phyloP scores from a whole-genome alignment of 495 filamentous ascomycete species.

The Lophium mytilinum region DNA sequence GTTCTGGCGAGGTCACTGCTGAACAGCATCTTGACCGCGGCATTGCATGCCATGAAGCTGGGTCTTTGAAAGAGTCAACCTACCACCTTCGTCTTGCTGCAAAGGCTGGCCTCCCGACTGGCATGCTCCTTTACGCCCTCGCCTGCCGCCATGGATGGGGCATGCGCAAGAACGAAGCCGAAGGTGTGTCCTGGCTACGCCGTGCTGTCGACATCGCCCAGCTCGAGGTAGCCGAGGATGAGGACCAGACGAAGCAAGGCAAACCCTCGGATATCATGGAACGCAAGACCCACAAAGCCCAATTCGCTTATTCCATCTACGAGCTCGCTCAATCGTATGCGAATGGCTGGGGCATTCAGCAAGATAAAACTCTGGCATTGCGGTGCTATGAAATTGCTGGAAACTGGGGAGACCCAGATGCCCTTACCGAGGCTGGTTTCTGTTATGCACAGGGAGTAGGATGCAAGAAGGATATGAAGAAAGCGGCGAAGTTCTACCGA shows the following conservation, averaged over 20 bases:
- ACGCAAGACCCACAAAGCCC: slow-evolving; percentile 71
- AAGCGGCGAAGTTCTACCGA: slow-evolving; percentile 84
- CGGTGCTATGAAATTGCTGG: slow-evolving; percentile 95
- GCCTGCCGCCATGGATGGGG: slow-evolving; percentile 98
- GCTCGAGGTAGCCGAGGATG: slow-evolving; percentile 73
- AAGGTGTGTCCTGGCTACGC: slow-evolving; percentile 84
- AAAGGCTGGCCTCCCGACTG: slow-evolving; percentile 73
- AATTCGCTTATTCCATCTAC: slow-evolving; percentile 91
- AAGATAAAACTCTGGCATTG: slow-evolving; percentile 80
- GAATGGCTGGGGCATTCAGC: slow-evolving; percentile 95
- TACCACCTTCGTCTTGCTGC: slow-evolving; percentile 92
- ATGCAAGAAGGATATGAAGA: slow-evolving; percentile 92
- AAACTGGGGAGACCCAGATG: slow-evolving; percentile 94
- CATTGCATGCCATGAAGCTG: slow-evolving; percentile 79
- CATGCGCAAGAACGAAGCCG: slow-evolving; percentile 80
- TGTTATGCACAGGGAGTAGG: slow-evolving; percentile 38
- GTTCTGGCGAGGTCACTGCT: slow-evolving; percentile 51
- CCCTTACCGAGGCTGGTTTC: slow-evolving; percentile 47
- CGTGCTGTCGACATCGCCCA: slow-evolving; percentile 82
- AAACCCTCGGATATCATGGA: slow-evolving; percentile 55
- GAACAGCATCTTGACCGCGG: slow-evolving; percentile 86
- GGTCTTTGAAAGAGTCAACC: slow-evolving; percentile 80
- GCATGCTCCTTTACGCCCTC: slow-evolving; percentile 90
- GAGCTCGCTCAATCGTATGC: slow-evolving; percentile 94
- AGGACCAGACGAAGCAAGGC: slow-evolving; percentile 57